Percentiles rank a stretch among this genome's conserved stretches.
Evolutionary conservation across 2,329 filamentous ascomycete genomes (phyloP).

Genomic region (Macrophomina tecta): DNA sequence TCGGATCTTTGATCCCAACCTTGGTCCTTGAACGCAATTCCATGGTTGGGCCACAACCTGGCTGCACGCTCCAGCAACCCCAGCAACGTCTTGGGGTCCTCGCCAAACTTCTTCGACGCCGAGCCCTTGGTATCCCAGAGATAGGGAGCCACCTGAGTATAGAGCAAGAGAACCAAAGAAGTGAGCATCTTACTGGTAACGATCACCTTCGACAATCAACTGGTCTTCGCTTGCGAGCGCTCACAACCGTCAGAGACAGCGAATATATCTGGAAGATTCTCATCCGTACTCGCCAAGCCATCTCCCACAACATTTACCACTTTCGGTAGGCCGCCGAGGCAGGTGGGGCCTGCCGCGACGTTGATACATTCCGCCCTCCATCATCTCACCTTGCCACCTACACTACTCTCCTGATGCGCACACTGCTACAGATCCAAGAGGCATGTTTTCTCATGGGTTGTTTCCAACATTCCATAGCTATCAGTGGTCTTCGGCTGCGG

Average conservation of each 20-base stretch:
- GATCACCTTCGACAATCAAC: too few species aligned
- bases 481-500: neutral
- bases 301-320: neutral
- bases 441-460: neutral
- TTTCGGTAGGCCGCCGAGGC: neutral
- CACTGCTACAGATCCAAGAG: neutral
- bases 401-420: neutral
- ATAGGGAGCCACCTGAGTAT: neutral
- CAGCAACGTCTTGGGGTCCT: conserved; percentile 24
- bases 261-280: neutral
- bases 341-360: neutral
- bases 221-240: neutral
- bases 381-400: conserved; percentile 7
- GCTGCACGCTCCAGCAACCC: conserved; percentile 21
- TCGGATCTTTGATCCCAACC: conserved; percentile 20
- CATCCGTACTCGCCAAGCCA: too few species aligned
- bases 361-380: neutral
- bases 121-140: neutral
- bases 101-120: neutral
- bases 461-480: conserved; percentile 3
- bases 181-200: conserved; percentile 3
- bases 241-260: neutral
- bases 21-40: conserved; percentile 19
- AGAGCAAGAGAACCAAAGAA: neutral
- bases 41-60: conserved; percentile 18